Base-by-base conservation (phyloP, 352 stramenopile genomes). In the Pythium rhizo-oryzae region DNA sequence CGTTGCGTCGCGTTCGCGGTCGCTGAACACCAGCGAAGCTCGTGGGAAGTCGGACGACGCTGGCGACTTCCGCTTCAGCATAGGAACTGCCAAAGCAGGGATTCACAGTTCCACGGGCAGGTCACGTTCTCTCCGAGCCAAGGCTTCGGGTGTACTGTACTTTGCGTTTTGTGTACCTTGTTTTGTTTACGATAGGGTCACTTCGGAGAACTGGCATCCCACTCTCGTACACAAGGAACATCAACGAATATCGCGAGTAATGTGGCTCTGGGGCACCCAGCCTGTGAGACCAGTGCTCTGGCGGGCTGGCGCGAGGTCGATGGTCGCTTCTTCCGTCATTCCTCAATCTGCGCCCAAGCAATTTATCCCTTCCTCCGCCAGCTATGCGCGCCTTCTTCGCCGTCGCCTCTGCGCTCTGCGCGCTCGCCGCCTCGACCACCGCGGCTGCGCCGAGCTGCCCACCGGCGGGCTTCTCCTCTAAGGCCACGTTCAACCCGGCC, bases 401-500 rank as follows among this genome's bases (percentile, higher is more conserved):
- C 15, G 30, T 70, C 46, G 44, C 50, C 46, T 51, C 46, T n/a
- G 55, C 63, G 18, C 33, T 61, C 35, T 56, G 63, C 24, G 63
- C 63, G 44, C 46, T 70, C 37, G 63, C 28, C 18, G 54, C 47
- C 63, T 59, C 51, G 4, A 54, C 56, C 11, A 43, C 37, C 25
- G 23, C 24, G 9, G 33, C 35, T 7, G 63, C 55, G 11, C 50
- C 53, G 49, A 70, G 54, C n/a, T 71, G 65, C 23, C 65, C 65
- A 4, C 65, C 65, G 8, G 35, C 65, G 11, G 50, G 50, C 18
- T 71, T 62, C 49, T n/a, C 30, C 25, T 46, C 50, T 24, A 71
- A 71, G 50, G 56, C 65, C 13, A 39, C 57, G 15, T 71, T 71
- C 56, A 71, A 71, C 55, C 65, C 65, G 24, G 57, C 57, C 56